A percentile compares a stretch with the other conserved stretches of the same genome.
Conservation (phyloP, 768 basidiomycete species). For the Glaciozyma antarctica region DNA sequence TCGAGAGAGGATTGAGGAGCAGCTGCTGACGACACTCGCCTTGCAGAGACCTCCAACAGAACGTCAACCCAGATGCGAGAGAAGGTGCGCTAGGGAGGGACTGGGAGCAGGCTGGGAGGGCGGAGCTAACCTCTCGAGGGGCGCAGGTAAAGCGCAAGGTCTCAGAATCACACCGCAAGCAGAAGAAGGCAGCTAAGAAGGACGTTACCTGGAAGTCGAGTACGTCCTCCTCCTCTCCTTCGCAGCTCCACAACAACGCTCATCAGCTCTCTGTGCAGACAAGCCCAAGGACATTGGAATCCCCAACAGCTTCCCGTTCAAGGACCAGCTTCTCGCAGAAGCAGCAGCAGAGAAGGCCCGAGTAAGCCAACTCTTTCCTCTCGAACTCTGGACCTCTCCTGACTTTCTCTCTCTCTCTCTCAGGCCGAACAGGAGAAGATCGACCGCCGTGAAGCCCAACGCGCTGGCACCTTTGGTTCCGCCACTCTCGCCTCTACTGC, state of each 20-base stretch:
- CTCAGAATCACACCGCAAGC: constrained; percentile 41
- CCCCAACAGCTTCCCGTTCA: constrained; percentile 44
- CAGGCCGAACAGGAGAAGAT: constrained; percentile 30
- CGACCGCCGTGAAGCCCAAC: constrained; percentile 26
- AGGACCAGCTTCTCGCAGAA: constrained; percentile 44
- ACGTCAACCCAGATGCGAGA: not conserved
- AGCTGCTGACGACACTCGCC: not conserved
- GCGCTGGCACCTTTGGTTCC: constrained; percentile 16
- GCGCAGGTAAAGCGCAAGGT: constrained; percentile 35
- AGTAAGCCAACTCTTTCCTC: not conserved
- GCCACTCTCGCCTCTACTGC: constrained; percentile 35
- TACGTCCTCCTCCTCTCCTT: constrained; percentile 18
- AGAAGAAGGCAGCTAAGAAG: constrained; percentile 41
- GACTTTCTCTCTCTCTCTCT: not conserved
- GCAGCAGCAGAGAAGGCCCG: constrained; percentile 39
- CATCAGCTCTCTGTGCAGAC: constrained; percentile 31
- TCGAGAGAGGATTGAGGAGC: not conserved
- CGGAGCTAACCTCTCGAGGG: not conserved
- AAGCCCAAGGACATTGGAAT: constrained; percentile 44
- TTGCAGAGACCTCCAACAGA: not conserved
- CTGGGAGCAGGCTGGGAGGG: too few relatives aligned
- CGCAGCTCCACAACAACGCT: not conserved
- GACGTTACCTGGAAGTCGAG: constrained; percentile 45
- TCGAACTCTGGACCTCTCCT: not conserved
- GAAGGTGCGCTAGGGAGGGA: too few relatives aligned